Base-by-base conservation (phyloP, 2,329 filamentous ascomycete genomes). In the Aspergillus phoenicis region DNA sequence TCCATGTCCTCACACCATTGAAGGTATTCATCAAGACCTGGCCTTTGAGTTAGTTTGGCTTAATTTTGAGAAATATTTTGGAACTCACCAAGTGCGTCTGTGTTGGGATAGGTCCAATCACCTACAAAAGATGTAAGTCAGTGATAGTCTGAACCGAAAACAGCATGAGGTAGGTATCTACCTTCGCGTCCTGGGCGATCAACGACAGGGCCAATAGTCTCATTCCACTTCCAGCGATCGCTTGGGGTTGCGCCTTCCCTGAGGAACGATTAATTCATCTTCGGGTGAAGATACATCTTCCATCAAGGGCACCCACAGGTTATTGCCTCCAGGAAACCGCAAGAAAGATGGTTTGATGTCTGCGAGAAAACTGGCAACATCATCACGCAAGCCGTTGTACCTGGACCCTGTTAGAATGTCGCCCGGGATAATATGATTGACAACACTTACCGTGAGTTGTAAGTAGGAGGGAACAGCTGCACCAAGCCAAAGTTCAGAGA, bases 271-370 rank as follows among this genome's bases (percentile, higher is more conserved):
- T 20, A 20, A 2, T 20, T 20, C 17, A 20, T 1, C 17, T 20
- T 20, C 17, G 17, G 17, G 17, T 20, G 17, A 1, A 20, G 17
- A 20, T 20, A 20, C 17, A 20, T 20, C 17, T 20, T 20, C 17
- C 17, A 20, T 20, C n/a, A n/a, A 20, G 7, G 3, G 5, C 1
- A 3, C 73, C 22, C 70, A 74, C 71, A 89, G 73, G 77, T 87
- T 88, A 69, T 88, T 88, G 8, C 86, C 87, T 6, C 88, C 88
- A 0, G 88, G 87, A 61, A 89, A 84, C 15, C 88, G 82, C 51
- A 90, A 80, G 65, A 89, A 83, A 15, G 80, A 81, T 0, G 83
- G 82, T 55, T 85, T 82, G 1, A 87, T 69, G 8, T 77, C 80
- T 2, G 80, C 82, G 2, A 89, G 72, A 6, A 81, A 80, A 54